Evolutionary conservation across 257 asterid species (phyloP).

Genomic region (Gynochthodes officinalis): DNA sequence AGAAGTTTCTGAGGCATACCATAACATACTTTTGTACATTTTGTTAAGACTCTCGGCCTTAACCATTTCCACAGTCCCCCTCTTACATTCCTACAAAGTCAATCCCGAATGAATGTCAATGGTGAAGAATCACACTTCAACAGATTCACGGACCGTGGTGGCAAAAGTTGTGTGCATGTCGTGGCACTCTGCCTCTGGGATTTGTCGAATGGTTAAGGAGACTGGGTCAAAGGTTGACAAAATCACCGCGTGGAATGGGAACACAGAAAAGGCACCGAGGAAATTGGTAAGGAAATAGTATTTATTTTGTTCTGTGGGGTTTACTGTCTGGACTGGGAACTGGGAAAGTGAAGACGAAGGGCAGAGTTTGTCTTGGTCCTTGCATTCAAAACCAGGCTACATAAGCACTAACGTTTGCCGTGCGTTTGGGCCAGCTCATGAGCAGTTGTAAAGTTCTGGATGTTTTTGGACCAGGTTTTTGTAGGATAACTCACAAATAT

Average conservation of each 20-base stretch:
- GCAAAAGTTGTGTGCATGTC: too few species aligned
- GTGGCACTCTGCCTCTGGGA: neutral
- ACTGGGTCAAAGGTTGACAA: slow-evolving; percentile 25
- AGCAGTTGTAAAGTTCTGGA: too few species aligned
- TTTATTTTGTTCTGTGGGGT: neutral
- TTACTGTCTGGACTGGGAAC: neutral
- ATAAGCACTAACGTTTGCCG: neutral
- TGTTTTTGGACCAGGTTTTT: too few species aligned
- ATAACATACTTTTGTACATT: too few species aligned
- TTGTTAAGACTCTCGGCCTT: too few species aligned
- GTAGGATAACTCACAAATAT: too few species aligned
- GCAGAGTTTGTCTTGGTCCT: neutral
- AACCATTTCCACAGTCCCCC: too few species aligned
- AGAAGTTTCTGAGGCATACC: too few species aligned
- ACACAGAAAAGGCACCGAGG: neutral
- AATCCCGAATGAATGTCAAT: neutral
- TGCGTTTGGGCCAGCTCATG: neutral
- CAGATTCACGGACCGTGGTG: neutral
- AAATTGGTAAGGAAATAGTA: neutral
- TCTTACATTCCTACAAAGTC: neutral
- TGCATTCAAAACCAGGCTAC: neutral
- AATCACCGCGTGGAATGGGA: slow-evolving; percentile 13
- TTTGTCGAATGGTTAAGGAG: neutral
- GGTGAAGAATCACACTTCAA: too few species aligned
- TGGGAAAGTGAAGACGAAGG: neutral